Evolutionary conservation across 2,329 filamentous ascomycete genomes (phyloP).

Genomic region (Cryphonectria naterciae): DNA sequence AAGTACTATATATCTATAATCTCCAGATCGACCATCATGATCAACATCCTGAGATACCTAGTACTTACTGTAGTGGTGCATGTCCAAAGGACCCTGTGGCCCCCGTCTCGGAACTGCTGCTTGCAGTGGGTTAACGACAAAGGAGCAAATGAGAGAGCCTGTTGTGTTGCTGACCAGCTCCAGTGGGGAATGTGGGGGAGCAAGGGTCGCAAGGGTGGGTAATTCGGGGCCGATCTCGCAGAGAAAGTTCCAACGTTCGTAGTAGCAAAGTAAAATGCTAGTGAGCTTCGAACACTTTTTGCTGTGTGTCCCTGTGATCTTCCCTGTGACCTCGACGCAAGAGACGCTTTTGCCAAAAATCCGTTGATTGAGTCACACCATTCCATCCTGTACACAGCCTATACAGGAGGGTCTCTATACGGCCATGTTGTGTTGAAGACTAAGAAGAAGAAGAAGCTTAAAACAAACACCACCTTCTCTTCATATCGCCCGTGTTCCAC

Average conservation of each 20-base stretch:
- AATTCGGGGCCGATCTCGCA: constrained; percentile 29
- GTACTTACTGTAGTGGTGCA: neutral
- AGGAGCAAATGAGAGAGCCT: constrained; percentile 14
- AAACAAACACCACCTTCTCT: constrained; percentile 4
- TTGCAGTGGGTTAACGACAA: neutral
- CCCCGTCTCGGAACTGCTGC: neutral
- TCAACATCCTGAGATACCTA: neutral
- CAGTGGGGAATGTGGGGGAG: constrained; percentile 13
- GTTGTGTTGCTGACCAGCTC: constrained; percentile 12
- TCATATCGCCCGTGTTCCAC: neutral
- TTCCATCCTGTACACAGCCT: neutral
- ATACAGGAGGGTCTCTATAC: neutral
- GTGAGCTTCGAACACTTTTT: constrained; percentile 5
- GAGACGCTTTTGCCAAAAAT: constrained; percentile 13
- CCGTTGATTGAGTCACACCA: constrained; percentile 27
- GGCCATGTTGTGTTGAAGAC: constrained; percentile 20
- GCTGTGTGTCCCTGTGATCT: constrained; percentile 36
- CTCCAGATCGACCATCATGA: neutral
- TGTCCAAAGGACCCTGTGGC: neutral
- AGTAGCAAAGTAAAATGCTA: constrained; percentile 2
- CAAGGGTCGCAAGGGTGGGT: neutral
- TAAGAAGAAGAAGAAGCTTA: constrained; percentile 4
- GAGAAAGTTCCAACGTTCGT: constrained; percentile 8
- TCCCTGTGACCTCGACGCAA: constrained; percentile 37
- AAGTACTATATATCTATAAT: neutral